phyloP scores from a whole-genome alignment of 1,284 basidiomycete genomes.

The Cystobasidium sp. region DNA sequence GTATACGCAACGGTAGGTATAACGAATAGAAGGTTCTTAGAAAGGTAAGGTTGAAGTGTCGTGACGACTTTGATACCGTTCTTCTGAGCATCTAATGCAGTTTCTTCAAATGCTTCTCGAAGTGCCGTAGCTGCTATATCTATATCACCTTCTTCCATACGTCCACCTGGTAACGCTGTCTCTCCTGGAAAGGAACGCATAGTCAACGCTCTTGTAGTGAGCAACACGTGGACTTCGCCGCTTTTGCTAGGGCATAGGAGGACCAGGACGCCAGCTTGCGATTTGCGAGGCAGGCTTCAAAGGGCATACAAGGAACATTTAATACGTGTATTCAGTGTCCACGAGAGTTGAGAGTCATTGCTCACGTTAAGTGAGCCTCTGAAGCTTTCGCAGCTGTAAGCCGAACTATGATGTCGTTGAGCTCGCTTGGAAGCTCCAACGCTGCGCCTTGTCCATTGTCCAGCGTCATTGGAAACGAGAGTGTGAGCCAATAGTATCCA shows the following conservation, averaged over 20 bases:
- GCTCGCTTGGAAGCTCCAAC: conserved; percentile 12
- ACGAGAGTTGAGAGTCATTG: not conserved
- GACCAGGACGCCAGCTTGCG: conserved; percentile 50
- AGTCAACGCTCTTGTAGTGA: conserved; percentile 48
- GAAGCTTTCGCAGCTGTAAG: conserved; percentile 23
- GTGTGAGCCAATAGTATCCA: too few species aligned
- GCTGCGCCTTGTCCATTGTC: not conserved
- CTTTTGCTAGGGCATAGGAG: conserved; percentile 46
- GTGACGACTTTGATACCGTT: conserved; percentile 46
- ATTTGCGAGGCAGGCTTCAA: conserved; percentile 40
- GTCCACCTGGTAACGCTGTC: conserved; percentile 51
- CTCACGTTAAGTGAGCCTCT: conserved; percentile 40
- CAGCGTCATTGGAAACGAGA: too few species aligned
- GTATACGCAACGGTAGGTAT: conserved; percentile 50
- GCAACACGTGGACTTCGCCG: conserved; percentile 40
- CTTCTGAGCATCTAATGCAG: conserved; percentile 33
- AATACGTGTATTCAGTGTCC: not conserved
- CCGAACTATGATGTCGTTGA: conserved; percentile 33
- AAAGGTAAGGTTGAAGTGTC: conserved; percentile 49
- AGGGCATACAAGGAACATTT: not conserved
- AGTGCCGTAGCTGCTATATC: conserved; percentile 46
- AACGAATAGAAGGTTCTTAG: conserved; percentile 51
- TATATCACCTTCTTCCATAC: conserved; percentile 45
- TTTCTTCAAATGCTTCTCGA: conserved; percentile 52
- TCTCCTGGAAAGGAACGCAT: conserved; percentile 51